These are phyloP conservation scores for Teunomyces lycoperdinae DNA, from an alignment of 805 yeast genomes.

Conservation along the genomic window DNA sequence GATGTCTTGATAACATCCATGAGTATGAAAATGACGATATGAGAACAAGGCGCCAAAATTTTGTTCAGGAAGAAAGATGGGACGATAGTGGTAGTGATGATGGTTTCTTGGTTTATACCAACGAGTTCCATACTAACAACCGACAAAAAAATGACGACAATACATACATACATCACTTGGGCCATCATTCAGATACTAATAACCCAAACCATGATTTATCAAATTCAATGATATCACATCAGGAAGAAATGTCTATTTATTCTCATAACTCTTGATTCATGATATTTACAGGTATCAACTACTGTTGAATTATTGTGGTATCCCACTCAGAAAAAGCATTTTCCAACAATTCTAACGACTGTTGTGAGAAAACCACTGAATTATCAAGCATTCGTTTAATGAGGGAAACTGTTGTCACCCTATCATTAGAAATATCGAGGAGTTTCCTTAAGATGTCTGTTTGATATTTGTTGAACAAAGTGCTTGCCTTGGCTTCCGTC, in stretches of 20 bases:
- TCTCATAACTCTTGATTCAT: background rate
- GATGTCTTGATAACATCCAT: constrained; percentile 33
- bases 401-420: background rate
- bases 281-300: constrained; percentile 4
- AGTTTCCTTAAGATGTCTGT: constrained; percentile 19
- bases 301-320: constrained; percentile 3
- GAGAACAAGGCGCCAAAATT: constrained; percentile 21
- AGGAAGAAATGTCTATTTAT: background rate
- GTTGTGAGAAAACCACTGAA: constrained; percentile 5
- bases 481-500: constrained; percentile 8
- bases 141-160: background rate
- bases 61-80: constrained; percentile 8
- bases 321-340: background rate
- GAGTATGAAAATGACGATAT: constrained; percentile 33
- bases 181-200: background rate
- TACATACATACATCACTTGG: background rate
- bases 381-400: constrained; percentile 3
- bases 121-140: constrained; percentile 35
- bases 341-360: constrained; percentile 3
- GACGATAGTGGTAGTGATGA: constrained; percentile 36
- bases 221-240: background rate
- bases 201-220: background rate
- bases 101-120: constrained; percentile 42
- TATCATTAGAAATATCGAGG: constrained; percentile 7
- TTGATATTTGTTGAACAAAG: constrained; percentile 15